phyloP scores from a whole-genome alignment of 2,329 filamentous ascomycete species.

The Triangularia setosa region DNA sequence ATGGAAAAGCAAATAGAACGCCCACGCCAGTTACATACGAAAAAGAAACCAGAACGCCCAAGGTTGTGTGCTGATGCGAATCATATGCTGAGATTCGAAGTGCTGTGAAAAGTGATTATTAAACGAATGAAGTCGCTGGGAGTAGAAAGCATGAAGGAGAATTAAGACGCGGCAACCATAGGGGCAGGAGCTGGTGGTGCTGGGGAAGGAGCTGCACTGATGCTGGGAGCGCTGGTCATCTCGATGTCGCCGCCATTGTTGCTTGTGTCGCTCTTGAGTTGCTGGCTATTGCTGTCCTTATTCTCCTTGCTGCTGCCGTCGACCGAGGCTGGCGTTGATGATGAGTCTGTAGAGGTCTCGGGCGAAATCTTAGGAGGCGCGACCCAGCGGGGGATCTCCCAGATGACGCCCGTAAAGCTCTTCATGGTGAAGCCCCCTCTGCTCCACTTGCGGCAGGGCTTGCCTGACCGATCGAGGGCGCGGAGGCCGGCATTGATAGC shows the following conservation, averaged over 20 bases:
- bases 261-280: constrained; percentile 44
- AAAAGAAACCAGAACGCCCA: not conserved
- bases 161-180: constrained; percentile 16
- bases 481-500: constrained; percentile 96
- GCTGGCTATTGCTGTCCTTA: constrained; percentile 52
- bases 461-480: constrained; percentile 85
- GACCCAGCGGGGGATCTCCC: constrained; percentile 80
- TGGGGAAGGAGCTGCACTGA: constrained; percentile 50
- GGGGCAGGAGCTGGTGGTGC: constrained; percentile 26
- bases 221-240: constrained; percentile 49
- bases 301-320: constrained; percentile 57
- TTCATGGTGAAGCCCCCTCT: constrained; percentile 80
- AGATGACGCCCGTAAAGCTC: constrained; percentile 84
- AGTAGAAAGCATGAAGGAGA: not conserved
- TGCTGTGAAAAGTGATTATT: not conserved
- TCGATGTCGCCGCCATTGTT: constrained; percentile 48
- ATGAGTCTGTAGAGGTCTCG: constrained; percentile 45
- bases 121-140: not conserved
- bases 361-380: constrained; percentile 59
- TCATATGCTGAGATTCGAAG: not conserved
- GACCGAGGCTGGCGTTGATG: constrained; percentile 38
- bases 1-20: not conserved
- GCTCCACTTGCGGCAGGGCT: constrained; percentile 88
- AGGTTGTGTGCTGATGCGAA: not conserved
- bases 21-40: not conserved